These are phyloP conservation scores for Venturia asperata DNA, from an alignment of 2,329 filamentous ascomycete species.

Conservation along the genomic window DNA sequence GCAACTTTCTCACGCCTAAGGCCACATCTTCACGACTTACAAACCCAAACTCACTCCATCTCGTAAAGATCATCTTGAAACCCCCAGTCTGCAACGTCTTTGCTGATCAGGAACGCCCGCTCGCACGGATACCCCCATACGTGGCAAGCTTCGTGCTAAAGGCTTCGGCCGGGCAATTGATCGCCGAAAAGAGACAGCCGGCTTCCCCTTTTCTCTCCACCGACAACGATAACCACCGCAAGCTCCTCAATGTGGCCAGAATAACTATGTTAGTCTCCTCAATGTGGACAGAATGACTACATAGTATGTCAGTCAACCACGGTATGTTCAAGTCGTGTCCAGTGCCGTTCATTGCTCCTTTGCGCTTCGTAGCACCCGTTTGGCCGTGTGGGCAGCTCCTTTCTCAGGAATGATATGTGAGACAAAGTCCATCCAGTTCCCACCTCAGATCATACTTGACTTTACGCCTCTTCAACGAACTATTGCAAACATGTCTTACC, in stretches of 20 bases:
- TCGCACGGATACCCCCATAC: not conserved
- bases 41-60: not conserved
- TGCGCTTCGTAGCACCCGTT: not conserved
- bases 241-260: not conserved
- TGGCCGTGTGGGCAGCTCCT: not conserved
- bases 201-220: not conserved
- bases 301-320: conserved; percentile 1
- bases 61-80: not conserved
- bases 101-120: not conserved
- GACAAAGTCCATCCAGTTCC: not conserved
- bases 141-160: conserved; percentile 5
- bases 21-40: too few species aligned
- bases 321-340: not conserved
- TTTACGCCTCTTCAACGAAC: not conserved
- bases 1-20: too few species aligned
- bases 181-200: not conserved
- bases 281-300: not conserved
- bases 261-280: not conserved
- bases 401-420: not conserved
- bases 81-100: not conserved
- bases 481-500: not conserved
- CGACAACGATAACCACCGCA: not conserved
- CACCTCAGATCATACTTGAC: not conserved
- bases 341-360: not conserved
- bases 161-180: not conserved